phyloP scores from a whole-genome alignment of 164 flowering plant species.

The Magnolia officinalis region DNA sequence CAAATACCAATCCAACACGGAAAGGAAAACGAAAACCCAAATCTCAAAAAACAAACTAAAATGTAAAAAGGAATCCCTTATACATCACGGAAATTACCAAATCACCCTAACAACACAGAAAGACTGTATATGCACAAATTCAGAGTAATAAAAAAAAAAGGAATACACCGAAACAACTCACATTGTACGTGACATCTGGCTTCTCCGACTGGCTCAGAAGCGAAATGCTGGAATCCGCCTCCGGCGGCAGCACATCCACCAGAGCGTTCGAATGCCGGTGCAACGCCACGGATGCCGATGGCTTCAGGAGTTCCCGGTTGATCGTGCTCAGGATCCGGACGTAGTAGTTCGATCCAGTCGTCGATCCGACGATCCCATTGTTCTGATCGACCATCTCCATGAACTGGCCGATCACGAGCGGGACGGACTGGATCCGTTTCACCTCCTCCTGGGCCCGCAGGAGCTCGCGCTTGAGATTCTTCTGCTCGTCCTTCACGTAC shows the following conservation, averaged over 20 bases:
- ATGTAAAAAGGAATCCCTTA: background rate
- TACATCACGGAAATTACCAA: background rate
- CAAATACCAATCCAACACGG: background rate
- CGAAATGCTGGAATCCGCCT: constrained; percentile 87
- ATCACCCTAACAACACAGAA: background rate
- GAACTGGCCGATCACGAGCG: constrained; percentile 93
- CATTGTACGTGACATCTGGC: constrained; percentile 90
- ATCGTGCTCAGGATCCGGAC: constrained; percentile 34
- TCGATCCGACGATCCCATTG: constrained; percentile 92
- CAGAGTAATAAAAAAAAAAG: background rate
- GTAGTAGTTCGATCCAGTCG: constrained; percentile 60
- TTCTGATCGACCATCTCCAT: constrained; percentile 80
- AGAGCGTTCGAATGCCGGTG: constrained; percentile 93
- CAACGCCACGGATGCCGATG: constrained; percentile 84
- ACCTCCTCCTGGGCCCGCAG: constrained; percentile 95
- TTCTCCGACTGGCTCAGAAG: constrained; percentile 92
- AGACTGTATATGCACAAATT: background rate
- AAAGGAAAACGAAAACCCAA: background rate
- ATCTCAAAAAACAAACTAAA: no score
- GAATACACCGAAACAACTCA: constrained; percentile 23
- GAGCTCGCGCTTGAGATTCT: constrained; percentile 84
- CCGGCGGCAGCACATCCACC: constrained; percentile 93
- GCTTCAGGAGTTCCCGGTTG: constrained; percentile 82
- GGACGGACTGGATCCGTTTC: constrained; percentile 94
- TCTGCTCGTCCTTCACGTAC: constrained; percentile 89